A percentile compares a stretch with the other conserved stretches of the same genome.
These are phyloP conservation scores for Clarireedia homoeocarpa DNA, from an alignment of 2,329 filamentous ascomycete species.

Conservation along the genomic window DNA sequence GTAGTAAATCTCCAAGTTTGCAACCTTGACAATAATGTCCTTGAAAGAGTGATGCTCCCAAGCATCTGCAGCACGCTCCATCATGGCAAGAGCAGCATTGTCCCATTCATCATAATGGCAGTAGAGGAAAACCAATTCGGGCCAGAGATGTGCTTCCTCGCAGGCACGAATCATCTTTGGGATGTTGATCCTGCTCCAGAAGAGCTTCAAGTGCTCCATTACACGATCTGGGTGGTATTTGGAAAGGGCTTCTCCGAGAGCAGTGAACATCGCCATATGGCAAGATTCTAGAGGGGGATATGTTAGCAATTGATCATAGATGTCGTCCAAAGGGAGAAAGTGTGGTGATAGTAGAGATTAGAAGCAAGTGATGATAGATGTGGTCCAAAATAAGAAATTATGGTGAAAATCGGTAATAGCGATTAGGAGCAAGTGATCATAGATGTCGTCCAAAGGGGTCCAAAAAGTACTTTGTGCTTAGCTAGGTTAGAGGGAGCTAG, in stretches of 20 bases:
- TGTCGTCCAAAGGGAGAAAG: too few relatives aligned
- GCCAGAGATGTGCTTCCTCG: constrained; percentile 94
- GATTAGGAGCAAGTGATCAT: too few relatives aligned
- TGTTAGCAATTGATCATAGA: too few relatives aligned
- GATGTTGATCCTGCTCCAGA: constrained; percentile 97
- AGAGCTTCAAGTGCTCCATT: constrained; percentile 98
- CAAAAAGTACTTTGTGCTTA: too few relatives aligned
- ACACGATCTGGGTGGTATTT: constrained; percentile 93
- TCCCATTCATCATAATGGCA: constrained; percentile 98
- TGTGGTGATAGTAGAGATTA: background rate
- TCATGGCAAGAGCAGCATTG: constrained; percentile 93
- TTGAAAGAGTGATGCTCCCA: constrained; percentile 99
- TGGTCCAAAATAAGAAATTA: background rate
- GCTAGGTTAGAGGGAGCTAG: too few relatives aligned
- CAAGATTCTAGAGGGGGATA: too few relatives aligned
- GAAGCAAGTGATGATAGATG: background rate
- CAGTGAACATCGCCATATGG: constrained; percentile 97
- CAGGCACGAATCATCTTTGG: constrained; percentile 92
- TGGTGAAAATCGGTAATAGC: too few relatives aligned
- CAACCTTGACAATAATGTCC: constrained; percentile 95
- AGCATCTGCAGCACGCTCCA: constrained; percentile 93
- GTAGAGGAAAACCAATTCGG: constrained; percentile 95
- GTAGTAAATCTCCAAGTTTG: constrained; percentile 99
- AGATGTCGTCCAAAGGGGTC: too few relatives aligned
- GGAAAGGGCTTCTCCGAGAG: constrained; percentile 81